phyloP scores from a whole-genome alignment of 208 protist genomes.

The Leishmania arabica region DNA sequence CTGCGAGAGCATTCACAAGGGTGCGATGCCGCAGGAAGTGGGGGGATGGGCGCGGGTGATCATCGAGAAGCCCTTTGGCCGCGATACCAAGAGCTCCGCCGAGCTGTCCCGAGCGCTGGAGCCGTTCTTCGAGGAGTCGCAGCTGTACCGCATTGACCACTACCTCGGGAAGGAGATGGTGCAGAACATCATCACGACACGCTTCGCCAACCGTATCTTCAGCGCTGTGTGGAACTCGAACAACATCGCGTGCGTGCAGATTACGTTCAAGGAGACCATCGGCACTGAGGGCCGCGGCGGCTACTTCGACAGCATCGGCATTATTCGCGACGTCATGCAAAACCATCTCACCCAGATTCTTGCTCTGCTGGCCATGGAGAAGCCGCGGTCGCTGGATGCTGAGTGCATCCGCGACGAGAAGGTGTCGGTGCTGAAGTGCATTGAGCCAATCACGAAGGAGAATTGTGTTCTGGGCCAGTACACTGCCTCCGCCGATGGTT shows the following conservation, averaged over 20 bases:
- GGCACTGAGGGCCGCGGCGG: slow-evolving; percentile 91
- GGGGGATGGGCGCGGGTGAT: slow-evolving; percentile 85
- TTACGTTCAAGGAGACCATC: slow-evolving; percentile 95
- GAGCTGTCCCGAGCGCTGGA: slow-evolving; percentile 78
- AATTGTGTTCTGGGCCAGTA: slow-evolving; percentile 95
- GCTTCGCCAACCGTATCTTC: slow-evolving; percentile 94
- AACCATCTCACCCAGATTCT: slow-evolving; percentile 96
- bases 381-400: slow-evolving; percentile 74
- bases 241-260: slow-evolving; percentile 90
- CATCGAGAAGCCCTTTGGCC: slow-evolving; percentile 95
- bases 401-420: slow-evolving; percentile 93
- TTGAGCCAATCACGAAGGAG: slow-evolving; percentile 59
- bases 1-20: slow-evolving; percentile 53
- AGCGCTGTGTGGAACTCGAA: slow-evolving; percentile 88
- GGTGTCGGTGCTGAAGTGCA: slow-evolving; percentile 78
- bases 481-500: slow-evolving; percentile 71
- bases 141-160: slow-evolving; percentile 95
- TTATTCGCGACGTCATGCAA: slow-evolving; percentile 95
- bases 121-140: slow-evolving; percentile 80
- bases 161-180: slow-evolving; percentile 96
- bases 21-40: slow-evolving; percentile 53
- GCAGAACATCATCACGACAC: slow-evolving; percentile 92
- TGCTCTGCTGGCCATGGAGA: slow-evolving; percentile 93
- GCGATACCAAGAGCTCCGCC: slow-evolving; percentile 76
- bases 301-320: slow-evolving; percentile 94